Base-by-base conservation (phyloP, 192 early-diverging fungal species). In the Podila horticola region DNA sequence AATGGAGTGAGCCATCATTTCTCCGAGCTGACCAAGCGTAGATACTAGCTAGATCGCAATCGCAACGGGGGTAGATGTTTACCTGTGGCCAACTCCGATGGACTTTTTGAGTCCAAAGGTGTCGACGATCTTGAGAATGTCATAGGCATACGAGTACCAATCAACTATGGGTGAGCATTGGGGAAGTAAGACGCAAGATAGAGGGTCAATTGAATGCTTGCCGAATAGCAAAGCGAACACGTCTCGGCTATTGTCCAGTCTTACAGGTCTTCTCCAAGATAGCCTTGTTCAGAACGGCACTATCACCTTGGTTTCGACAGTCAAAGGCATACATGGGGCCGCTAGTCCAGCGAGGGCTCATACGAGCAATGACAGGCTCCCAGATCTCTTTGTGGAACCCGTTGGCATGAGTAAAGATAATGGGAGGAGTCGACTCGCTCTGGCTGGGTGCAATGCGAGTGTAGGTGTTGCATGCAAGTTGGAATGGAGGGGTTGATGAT, bases 61-160 rank as follows among this genome's bases (percentile, higher is more conserved):
- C 41, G 41, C 15, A 3, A 17, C 8, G 41, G 3, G 3, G 3
- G 3, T 36, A 79, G 3, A 68, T 83, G 15, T 83, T 85, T 67
- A 88, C 85, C 69, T 90, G 77, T 92, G 91, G 1, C 91, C 91
- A 59, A 92, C 50, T 34, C 88, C 90, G 36, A 91, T 29, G n/a
- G 69, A 55, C 20, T 73, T 72, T 33, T 74, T 62, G 55, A 88
- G 59, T 4, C 74, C 36, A 30, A 74, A 77, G 50, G 75, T 74
- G 24, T 87, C 83, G 15, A 88, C 70, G 1, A 92, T 67, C 58
- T 83, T 66, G 28, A 82, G 71, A 41, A 86, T 82, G 57, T 92
- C 91, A 12, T 64, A 34, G 1, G 83, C 90, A 71, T 82, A 72
- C 45, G 82, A 84, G 52, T 82, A 82, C 91, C 91, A 92, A 51